Evolutionary conservation across 2,329 filamentous ascomycete species (phyloP), one percentile per base, ranked within the genome.

Genomic region (Penicillium sp.): DNA sequence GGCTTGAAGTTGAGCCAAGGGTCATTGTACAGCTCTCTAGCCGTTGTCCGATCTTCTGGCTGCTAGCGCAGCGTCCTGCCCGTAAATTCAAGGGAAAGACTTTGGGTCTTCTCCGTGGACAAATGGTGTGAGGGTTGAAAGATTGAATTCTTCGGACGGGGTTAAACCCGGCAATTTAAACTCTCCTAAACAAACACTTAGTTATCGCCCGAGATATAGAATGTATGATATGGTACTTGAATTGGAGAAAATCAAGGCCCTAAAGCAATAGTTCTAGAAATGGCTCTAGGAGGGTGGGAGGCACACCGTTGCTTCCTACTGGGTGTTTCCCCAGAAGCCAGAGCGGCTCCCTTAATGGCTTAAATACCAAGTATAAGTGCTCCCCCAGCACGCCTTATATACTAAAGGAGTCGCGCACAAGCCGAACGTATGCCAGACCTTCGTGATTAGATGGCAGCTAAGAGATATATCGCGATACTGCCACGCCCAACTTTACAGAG

Each of bases 181-280:
- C 7, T 66, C 30, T 56, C 69, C 72, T 70, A 57, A 29, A 57
- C 35, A 15, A 45, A 48, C 7, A 52, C 30, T 64, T 56, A 64
- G 59, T 21, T 5, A 29, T 54, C 31, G 29, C n/a, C 13, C 44
- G n/a, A 29, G 9, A 26, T 47, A 44, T 41, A 5, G 26, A 13
- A 61, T 81, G 79, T 44, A 81, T 75, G 19, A 81, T 58, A 38
- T 70, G 70, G 58, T 74, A 78, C 55, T 79, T 71, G 1, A 74
- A 69, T 67, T 81, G 78, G 11, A 81, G 70, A 60, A 76, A 81
- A 51, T 80, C 73, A 1, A 81, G 72, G 6, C 74, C 73, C 58
- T 72, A 62, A 1, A 81, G 72, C 7, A 80, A 66, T 26, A 73
- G 66, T 17, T 69, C 73, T 11, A 35, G 11, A 35, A 35, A 35